phyloP scores from a whole-genome alignment of 2,329 filamentous ascomycete genomes.

The Alternaria sp. region DNA sequence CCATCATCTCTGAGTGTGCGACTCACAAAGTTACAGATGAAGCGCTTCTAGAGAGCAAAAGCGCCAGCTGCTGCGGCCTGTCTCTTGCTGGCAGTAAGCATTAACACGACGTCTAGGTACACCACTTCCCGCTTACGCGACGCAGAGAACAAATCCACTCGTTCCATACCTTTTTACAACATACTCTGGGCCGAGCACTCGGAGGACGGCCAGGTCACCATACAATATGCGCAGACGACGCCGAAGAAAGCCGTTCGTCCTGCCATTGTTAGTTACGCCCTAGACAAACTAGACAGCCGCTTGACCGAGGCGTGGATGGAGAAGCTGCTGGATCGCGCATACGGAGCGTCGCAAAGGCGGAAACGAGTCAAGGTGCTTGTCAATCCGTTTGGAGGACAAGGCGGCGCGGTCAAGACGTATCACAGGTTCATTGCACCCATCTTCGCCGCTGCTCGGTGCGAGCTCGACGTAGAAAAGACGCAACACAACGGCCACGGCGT shows the following conservation, averaged over 20 bases:
- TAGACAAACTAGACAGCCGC: constrained; percentile 62
- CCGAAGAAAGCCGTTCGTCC: constrained; percentile 66
- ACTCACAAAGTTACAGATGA: constrained; percentile 58
- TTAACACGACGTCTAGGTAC: background rate
- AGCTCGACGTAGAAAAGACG: constrained; percentile 76
- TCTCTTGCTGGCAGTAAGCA: constrained; percentile 58
- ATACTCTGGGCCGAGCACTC: constrained; percentile 80
- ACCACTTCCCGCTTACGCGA: constrained; percentile 17
- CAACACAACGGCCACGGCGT: constrained; percentile 77
- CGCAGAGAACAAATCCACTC: constrained; percentile 59
- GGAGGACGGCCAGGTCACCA: constrained; percentile 65
- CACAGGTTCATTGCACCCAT: constrained; percentile 79
- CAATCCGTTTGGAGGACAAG: constrained; percentile 90
- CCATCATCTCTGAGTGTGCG: background rate
- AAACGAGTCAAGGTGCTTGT: constrained; percentile 88
- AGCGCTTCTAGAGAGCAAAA: constrained; percentile 59
- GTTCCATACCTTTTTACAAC: constrained; percentile 79
- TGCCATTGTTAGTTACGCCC: constrained; percentile 67
- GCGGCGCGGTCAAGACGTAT: constrained; percentile 77
- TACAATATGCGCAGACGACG: constrained; percentile 74
- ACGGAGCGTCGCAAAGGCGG: constrained; percentile 70
- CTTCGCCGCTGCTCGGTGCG: constrained; percentile 80
- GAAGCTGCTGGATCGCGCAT: constrained; percentile 73
- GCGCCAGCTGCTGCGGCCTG: constrained; percentile 65
- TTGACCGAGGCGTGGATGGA: constrained; percentile 69